A percentile compares a stretch with the other conserved stretches of the same genome.
Evolutionary conservation across 148 eudicot genomes (phyloP).

Genomic region (Nepenthes mirabilis): DNA sequence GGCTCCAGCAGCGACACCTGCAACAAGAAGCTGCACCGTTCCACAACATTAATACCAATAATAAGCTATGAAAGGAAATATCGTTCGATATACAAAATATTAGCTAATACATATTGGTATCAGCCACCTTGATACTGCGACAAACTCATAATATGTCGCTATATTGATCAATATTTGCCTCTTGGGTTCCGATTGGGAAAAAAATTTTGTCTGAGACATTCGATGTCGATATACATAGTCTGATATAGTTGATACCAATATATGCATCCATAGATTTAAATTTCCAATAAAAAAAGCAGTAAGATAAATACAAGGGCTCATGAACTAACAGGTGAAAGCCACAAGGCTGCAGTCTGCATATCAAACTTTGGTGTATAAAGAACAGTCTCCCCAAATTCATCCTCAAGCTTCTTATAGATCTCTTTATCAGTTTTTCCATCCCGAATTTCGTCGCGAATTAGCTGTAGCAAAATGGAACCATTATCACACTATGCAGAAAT

Average conservation of each 20-base stretch:
- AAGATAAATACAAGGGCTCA: background rate
- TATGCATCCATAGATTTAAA: background rate
- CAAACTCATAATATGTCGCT: too few relatives aligned
- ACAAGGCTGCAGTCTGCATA: conserved; percentile 85
- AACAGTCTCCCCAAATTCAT: conserved; percentile 82
- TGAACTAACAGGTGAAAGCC: conserved; percentile 83
- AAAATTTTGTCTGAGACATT: too few relatives aligned
- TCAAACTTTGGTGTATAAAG: conserved; percentile 88
- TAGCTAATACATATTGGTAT: too few relatives aligned
- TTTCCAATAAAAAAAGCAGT: background rate
- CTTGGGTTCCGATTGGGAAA: too few relatives aligned
- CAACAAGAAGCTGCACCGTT: conserved; percentile 53
- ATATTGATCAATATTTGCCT: too few relatives aligned
- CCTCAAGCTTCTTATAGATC: conserved; percentile 79
- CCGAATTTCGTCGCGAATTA: conserved; percentile 88
- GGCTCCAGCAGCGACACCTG: conserved; percentile 65
- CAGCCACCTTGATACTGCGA: too few relatives aligned
- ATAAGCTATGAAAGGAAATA: too few relatives aligned
- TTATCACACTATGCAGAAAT: background rate
- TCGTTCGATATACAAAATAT: too few relatives aligned
- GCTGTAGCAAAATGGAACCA: conserved; percentile 27
- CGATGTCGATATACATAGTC: too few relatives aligned
- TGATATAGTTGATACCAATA: background rate
- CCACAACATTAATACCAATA: background rate
- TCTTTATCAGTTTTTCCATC: conserved; percentile 85